These are phyloP conservation scores for Cantharellus cinnabarinus DNA, from an alignment of 768 basidiomycete species.

Conservation along the genomic window DNA sequence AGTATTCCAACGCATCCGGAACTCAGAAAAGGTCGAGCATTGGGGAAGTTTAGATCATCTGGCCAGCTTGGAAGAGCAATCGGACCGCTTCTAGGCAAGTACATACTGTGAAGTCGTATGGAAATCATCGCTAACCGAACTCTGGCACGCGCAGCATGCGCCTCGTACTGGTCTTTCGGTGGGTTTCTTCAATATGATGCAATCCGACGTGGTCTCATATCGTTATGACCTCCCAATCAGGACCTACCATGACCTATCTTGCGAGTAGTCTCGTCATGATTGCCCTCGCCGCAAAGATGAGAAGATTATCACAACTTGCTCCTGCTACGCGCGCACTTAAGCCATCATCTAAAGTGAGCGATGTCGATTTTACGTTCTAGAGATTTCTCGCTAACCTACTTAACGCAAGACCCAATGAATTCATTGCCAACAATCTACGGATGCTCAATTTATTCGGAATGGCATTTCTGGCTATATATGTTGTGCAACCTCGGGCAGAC, in stretches of 20 bases:
- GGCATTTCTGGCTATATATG: too few species aligned
- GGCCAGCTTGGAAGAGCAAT: slow-evolving; percentile 88
- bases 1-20: slow-evolving; percentile 40
- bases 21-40: slow-evolving; percentile 63
- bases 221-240: not conserved
- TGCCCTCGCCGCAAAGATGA: slow-evolving; percentile 35
- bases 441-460: too few species aligned
- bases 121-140: not conserved
- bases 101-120: slow-evolving; percentile 1
- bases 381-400: too few species aligned
- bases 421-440: too few species aligned
- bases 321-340: too few species aligned
- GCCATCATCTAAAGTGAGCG: too few species aligned
- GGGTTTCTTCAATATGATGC: slow-evolving; percentile 11
- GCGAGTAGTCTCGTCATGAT: slow-evolving; percentile 46
- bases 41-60: slow-evolving; percentile 75
- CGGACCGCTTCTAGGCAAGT: slow-evolving; percentile 71
- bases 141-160: slow-evolving; percentile 38
- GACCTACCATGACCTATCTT: slow-evolving; percentile 51
- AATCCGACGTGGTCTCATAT: not conserved
- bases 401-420: too few species aligned
- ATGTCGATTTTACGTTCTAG: too few species aligned
- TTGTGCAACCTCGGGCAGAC: too few species aligned
- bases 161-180: slow-evolving; percentile 74
- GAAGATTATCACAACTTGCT: not conserved